These are phyloP conservation scores for Fusarium redolens DNA, from an alignment of 2,329 filamentous ascomycete species.

Conservation along the genomic window DNA sequence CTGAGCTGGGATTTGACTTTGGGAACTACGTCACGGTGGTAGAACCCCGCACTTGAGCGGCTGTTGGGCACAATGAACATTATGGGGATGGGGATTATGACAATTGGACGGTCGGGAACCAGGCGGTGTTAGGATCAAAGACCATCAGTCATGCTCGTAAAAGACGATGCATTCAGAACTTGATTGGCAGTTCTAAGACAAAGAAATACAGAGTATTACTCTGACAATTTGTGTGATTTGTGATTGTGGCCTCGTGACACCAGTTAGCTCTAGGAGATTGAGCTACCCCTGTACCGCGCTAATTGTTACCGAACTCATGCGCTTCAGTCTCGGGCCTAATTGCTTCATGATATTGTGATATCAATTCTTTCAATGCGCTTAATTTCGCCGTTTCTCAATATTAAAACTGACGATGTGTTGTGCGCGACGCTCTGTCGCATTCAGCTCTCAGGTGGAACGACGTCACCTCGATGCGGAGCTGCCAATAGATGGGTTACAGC, in stretches of 20 bases:
- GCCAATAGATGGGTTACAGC: no score
- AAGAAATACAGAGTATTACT: conserved; percentile 42
- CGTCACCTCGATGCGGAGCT: conserved; percentile 15
- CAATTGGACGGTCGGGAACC: conserved; percentile 50
- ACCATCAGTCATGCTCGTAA: conserved; percentile 43
- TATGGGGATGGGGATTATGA: conserved; percentile 43
- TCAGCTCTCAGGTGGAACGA: conserved; percentile 16
- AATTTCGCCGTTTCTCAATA: background rate
- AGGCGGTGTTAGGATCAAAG: conserved; percentile 47
- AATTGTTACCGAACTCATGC: background rate
- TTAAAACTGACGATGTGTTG: background rate
- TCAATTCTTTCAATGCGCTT: background rate
- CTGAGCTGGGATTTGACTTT: conserved; percentile 44
- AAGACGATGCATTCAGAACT: conserved; percentile 41
- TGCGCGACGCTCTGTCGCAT: conserved; percentile 11
- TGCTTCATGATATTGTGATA: background rate
- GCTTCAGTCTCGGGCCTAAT: background rate
- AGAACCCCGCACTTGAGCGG: conserved; percentile 46
- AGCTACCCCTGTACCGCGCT: background rate
- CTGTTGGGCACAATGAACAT: conserved; percentile 49
- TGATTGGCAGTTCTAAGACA: conserved; percentile 43
- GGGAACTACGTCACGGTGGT: conserved; percentile 43
- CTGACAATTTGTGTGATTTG: conserved; percentile 19
- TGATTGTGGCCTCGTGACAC: conserved; percentile 17
- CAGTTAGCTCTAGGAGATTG: background rate